Conservation (phyloP, 2,329 filamentous ascomycete genomes). For the Aspergillus felis region DNA sequence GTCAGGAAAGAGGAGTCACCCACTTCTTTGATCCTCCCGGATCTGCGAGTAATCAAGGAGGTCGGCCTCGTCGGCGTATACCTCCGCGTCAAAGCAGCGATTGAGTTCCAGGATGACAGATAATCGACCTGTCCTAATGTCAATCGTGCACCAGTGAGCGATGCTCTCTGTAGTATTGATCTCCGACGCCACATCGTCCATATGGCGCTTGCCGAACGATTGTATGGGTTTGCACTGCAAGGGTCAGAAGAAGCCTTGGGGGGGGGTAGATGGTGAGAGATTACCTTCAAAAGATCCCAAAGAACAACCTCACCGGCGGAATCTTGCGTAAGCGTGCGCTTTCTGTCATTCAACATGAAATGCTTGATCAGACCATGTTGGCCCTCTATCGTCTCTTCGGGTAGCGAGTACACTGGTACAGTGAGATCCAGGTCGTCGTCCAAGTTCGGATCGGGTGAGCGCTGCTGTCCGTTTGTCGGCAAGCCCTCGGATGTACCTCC, state of each 20-base stretch:
- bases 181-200: slow-evolving; percentile 84
- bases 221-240: slow-evolving; percentile 75
- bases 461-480: slow-evolving; percentile 51
- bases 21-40: slow-evolving; percentile 89
- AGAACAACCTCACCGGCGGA: slow-evolving; percentile 91
- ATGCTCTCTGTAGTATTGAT: slow-evolving; percentile 87
- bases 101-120: slow-evolving; percentile 90
- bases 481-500: slow-evolving; percentile 55
- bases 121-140: slow-evolving; percentile 86
- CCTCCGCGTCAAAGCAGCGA: slow-evolving; percentile 95
- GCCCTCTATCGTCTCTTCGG: slow-evolving; percentile 83
- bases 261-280: slow-evolving; percentile 44
- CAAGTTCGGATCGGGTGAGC: slow-evolving; percentile 51
- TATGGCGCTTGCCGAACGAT: slow-evolving; percentile 89
- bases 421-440: slow-evolving; percentile 47
- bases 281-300: slow-evolving; percentile 86
- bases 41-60: slow-evolving; percentile 74
- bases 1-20: slow-evolving; percentile 26
- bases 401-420: slow-evolving; percentile 64
- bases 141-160: slow-evolving; percentile 92
- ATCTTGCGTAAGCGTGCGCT: slow-evolving; percentile 84
- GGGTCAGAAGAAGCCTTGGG: slow-evolving; percentile 14
- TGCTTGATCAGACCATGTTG: slow-evolving; percentile 95
- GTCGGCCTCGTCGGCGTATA: slow-evolving; percentile 87
- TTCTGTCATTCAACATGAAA: slow-evolving; percentile 83